Base-by-base conservation (phyloP, 1,284 basidiomycete genomes). In the Heliocybe sulcata region DNA sequence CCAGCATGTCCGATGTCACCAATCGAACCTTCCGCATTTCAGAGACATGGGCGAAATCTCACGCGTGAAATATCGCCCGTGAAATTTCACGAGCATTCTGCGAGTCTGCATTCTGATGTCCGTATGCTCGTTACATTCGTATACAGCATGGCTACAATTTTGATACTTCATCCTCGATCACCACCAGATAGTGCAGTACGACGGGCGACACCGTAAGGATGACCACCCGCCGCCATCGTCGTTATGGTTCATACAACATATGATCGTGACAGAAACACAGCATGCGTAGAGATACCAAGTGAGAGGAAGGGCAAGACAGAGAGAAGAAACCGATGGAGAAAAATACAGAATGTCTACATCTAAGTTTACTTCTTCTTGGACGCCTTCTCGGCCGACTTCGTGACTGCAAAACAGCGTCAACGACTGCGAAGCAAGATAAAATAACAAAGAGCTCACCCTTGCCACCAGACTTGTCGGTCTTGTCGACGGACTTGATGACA, bases 361-460 rank as follows among this genome's bases (percentile, higher is more conserved):
- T 84, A 85, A 61, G 65, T 81, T 88, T 92, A 93, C 82, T 94
- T 94, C 91, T 94, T 94, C 90, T 93, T 93, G 77, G 81, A 69
- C 64, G 92, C 92, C 83, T 96, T 97, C 83, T 94, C 94, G 60
- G 94, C 95, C 61, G 93, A 87, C 85, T 95, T 94, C 67, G 92
- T 95, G 66, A 91, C 91, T 92, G 70, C 35, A 69, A 53, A 26
- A 35, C 42, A 19, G 49, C 22, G 33, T 61, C 53, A 60, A 60
- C 57, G 52, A 59, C 54, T 51, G 45, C 6, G 8, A 48, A 51
- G 51, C 8, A 47, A 47, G 51, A 47, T 35, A 57, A 3, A 51
- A 47, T 49, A 55, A 22, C 54, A 54, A 31, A 55, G 20, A 29
- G 72, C 81, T 72, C 69, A 85, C 87, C 83, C 83, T 94, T 94